Evolutionary conservation across 75 land plant species (phyloP).

Genomic region (Pseudotsuga menziesii): DNA sequence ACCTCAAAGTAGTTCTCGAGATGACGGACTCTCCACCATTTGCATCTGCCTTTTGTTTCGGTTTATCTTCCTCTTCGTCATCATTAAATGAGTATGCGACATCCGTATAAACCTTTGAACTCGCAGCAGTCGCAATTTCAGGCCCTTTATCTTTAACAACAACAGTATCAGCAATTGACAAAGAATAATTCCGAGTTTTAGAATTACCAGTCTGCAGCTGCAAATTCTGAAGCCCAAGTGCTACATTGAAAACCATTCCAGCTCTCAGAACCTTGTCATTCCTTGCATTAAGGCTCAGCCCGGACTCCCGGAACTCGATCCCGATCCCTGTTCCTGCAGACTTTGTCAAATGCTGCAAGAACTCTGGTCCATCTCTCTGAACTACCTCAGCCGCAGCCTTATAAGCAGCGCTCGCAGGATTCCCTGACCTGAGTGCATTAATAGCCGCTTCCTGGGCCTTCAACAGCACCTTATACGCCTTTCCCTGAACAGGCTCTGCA

Average conservation of each 20-base stretch:
- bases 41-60: constrained; percentile 31
- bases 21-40: constrained; percentile 29
- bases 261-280: constrained; percentile 59
- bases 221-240: constrained; percentile 72
- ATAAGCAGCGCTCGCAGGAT: constrained; percentile 53
- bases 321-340: constrained; percentile 94
- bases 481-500: constrained; percentile 64
- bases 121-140: constrained; percentile 39
- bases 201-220: constrained; percentile 33
- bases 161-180: constrained; percentile 71
- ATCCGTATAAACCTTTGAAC: constrained; percentile 62
- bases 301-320: constrained; percentile 91
- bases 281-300: constrained; percentile 55
- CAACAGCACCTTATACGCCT: constrained; percentile 81
- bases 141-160: constrained; percentile 39
- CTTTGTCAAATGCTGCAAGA: constrained; percentile 60
- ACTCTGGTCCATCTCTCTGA: constrained; percentile 66
- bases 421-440: constrained; percentile 64
- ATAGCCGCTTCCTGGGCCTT: constrained; percentile 94
- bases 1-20: constrained; percentile 69
- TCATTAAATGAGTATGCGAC: constrained; percentile 75
- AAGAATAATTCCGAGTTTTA: constrained; percentile 50
- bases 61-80: constrained; percentile 41
- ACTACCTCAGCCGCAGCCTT: constrained; percentile 68
- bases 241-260: constrained; percentile 88